Evolutionary conservation across 148 eudicot genomes (phyloP).

Genomic region (Nepenthes gracilis): DNA sequence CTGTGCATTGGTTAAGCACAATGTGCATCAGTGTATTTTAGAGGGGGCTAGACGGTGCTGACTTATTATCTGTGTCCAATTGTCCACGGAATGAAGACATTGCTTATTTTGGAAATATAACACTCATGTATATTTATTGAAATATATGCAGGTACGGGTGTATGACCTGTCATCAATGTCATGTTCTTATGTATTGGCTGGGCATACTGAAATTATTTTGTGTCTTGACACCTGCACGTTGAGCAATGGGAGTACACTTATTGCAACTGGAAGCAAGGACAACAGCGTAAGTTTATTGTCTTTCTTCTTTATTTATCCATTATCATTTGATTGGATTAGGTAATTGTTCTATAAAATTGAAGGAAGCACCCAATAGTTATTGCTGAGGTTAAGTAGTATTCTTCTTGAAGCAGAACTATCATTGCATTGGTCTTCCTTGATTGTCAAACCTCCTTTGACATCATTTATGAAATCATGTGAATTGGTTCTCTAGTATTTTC

Average conservation of each 20-base stretch:
- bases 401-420: too few relatives aligned
- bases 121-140: too few relatives aligned
- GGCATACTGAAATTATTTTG: conserved; percentile 70
- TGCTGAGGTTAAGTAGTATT: neutral
- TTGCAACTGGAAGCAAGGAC: conserved; percentile 97
- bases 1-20: neutral
- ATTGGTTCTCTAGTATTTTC: neutral
- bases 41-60: too few relatives aligned
- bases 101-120: too few relatives aligned
- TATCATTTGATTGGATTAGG: neutral
- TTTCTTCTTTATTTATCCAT: neutral
- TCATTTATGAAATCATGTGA: neutral
- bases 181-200: conserved; percentile 89
- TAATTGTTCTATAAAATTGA: neutral
- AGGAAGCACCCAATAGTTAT: neutral
- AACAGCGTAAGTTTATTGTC: conserved; percentile 49
- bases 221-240: conserved; percentile 76
- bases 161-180: conserved; percentile 92
- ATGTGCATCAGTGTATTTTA: too few relatives aligned
- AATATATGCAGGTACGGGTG: conserved; percentile 56
- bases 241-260: conserved; percentile 56
- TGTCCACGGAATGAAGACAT: too few relatives aligned
- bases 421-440: too few relatives aligned
- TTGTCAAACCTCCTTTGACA: neutral
- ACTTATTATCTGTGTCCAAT: too few relatives aligned